These are phyloP conservation scores for Phoma sp. DNA, from an alignment of 2,329 filamentous ascomycete genomes.

Conservation along the genomic window DNA sequence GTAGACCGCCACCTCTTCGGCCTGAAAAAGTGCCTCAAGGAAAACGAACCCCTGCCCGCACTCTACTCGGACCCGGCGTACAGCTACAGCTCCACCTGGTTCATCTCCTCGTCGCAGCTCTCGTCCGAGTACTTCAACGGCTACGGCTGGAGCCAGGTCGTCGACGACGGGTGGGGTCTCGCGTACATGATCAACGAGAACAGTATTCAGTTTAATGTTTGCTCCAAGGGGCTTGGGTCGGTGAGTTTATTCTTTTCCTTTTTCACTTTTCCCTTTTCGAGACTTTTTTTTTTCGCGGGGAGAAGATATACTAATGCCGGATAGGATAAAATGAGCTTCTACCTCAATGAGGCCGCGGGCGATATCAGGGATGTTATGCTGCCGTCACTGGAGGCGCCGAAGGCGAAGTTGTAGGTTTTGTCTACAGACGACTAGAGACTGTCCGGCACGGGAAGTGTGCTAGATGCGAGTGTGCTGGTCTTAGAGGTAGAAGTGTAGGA, in stretches of 20 bases:
- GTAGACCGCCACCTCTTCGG: conserved; percentile 98
- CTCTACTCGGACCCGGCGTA: conserved; percentile 89
- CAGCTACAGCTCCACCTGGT: conserved; percentile 86
- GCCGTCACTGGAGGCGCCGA: conserved; percentile 77
- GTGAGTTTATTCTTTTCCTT: conserved; percentile 33
- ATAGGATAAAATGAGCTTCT: conserved; percentile 88
- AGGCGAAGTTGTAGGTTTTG: conserved; percentile 75
- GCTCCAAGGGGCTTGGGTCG: conserved; percentile 88
- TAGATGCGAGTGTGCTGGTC: too few species aligned
- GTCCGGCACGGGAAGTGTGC: too few species aligned
- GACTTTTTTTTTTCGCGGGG: background rate
- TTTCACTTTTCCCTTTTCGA: background rate
- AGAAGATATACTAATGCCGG: conserved; percentile 22
- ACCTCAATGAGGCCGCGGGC: conserved; percentile 88
- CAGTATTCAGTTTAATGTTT: conserved; percentile 97
- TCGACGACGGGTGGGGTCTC: conserved; percentile 94
- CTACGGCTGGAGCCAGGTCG: conserved; percentile 98
- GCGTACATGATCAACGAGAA: conserved; percentile 99
- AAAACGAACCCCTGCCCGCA: conserved; percentile 79
- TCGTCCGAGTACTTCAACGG: conserved; percentile 98
- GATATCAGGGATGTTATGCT: conserved; percentile 88
- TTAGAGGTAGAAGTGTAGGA: too few species aligned
- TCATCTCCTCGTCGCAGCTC: conserved; percentile 84
- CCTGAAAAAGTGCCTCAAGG: conserved; percentile 84
- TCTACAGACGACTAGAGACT: too few species aligned